phyloP scores from a whole-genome alignment of 2,329 filamentous ascomycete species.

The Helicocarpus griseus region DNA sequence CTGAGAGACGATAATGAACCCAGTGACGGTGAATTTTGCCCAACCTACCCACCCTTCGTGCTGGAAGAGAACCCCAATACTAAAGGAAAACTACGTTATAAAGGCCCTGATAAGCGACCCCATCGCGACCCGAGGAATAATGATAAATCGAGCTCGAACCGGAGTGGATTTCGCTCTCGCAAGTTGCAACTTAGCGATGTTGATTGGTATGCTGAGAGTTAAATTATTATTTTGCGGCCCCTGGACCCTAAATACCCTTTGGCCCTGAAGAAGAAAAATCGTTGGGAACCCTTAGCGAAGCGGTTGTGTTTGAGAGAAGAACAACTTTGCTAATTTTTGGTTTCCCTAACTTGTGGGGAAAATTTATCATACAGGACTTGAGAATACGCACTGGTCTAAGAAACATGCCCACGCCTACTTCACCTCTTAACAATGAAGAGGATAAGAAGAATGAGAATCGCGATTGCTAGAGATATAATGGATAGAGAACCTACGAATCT shows the following conservation, averaged over 20 bases:
- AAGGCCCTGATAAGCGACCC: constrained; percentile 34
- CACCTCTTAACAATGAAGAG: too few relatives aligned
- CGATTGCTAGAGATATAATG: too few relatives aligned
- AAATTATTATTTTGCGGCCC: background rate
- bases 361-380: too few relatives aligned
- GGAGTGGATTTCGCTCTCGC: constrained; percentile 69
- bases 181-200: constrained; percentile 94
- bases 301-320: too few relatives aligned
- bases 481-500: too few relatives aligned
- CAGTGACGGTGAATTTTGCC: constrained; percentile 64
- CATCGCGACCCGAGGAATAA: constrained; percentile 30
- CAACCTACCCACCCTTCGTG: constrained; percentile 24
- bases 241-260: too few relatives aligned
- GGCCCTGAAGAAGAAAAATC: background rate
- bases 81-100: constrained; percentile 20
- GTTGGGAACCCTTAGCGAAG: too few relatives aligned
- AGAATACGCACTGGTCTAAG: too few relatives aligned
- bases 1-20: constrained; percentile 73
- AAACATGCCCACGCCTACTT: too few relatives aligned
- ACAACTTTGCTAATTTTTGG: background rate
- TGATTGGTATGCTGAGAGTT: constrained; percentile 62
- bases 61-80: constrained; percentile 13
- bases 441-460: too few relatives aligned
- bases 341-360: too few relatives aligned
- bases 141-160: constrained; percentile 53